A percentile compares a stretch with the other conserved stretches of the same genome.
phyloP scores from a whole-genome alignment of 2,329 filamentous ascomycete species.

The Fusarium sp. region DNA sequence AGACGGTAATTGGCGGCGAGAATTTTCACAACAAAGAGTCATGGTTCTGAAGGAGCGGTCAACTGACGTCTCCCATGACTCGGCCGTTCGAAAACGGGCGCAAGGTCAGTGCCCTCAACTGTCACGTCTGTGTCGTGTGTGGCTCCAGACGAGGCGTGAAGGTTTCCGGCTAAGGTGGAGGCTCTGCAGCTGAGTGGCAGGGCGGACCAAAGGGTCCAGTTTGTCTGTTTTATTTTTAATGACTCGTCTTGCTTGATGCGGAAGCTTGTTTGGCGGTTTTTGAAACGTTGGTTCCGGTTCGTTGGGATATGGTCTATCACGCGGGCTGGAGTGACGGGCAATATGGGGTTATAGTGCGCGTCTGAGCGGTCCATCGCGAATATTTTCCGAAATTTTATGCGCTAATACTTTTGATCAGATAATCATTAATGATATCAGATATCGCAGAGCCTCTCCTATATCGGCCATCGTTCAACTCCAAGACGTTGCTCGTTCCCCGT shows the following conservation, averaged over 20 bases:
- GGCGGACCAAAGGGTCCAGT: background rate
- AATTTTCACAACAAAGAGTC: background rate
- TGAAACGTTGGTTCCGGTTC: background rate
- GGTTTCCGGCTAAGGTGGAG: constrained; percentile 1
- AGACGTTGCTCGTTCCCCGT: background rate
- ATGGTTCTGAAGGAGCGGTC: background rate
- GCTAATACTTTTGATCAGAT: background rate
- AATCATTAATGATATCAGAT: background rate
- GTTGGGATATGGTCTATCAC: background rate
- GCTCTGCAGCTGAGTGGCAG: background rate
- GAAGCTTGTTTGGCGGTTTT: background rate
- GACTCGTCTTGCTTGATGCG: background rate
- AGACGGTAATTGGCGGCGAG: background rate
- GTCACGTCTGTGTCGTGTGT: background rate
- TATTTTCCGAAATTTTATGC: background rate
- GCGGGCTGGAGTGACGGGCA: background rate
- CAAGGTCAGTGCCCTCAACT: background rate
- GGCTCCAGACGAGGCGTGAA: background rate
- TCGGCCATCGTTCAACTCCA: background rate
- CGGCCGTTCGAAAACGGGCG: background rate
- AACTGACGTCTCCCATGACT: constrained; percentile 5
- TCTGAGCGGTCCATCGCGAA: background rate
- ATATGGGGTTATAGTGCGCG: background rate
- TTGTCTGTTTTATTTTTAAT: background rate
- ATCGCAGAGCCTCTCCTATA: background rate